Percentiles rank a stretch among this genome's conserved stretches.
phyloP scores from a whole-genome alignment of 352 stramenopile genomes.

The Phytophthora podocarpi region DNA sequence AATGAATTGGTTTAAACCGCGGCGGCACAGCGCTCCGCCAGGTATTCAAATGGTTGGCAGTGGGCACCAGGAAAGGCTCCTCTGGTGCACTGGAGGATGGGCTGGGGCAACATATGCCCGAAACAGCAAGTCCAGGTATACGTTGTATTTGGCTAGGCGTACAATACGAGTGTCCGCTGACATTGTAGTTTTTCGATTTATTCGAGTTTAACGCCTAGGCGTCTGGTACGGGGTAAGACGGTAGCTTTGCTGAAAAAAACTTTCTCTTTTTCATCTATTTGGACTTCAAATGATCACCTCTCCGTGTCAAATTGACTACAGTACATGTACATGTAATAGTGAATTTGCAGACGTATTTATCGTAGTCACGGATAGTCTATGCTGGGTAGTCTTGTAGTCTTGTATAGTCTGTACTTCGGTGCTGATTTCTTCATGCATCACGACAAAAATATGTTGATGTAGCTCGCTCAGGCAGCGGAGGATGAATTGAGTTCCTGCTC shows the following conservation, averaged over 20 bases:
- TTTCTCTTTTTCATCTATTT: too few relatives aligned
- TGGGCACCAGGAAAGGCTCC: too few relatives aligned
- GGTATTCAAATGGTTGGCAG: too few relatives aligned
- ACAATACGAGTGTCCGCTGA: neutral
- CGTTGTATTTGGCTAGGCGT: neutral
- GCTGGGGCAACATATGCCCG: neutral
- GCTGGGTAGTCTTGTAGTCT: slow-evolving; percentile 20
- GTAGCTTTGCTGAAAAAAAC: too few relatives aligned
- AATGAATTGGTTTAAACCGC: too few relatives aligned
- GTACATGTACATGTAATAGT: too few relatives aligned
- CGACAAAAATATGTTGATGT: slow-evolving; percentile 17
- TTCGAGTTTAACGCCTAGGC: neutral
- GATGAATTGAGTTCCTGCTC: slow-evolving; percentile 39
- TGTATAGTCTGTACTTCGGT: slow-evolving; percentile 20
- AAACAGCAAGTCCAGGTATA: neutral
- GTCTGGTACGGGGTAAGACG: neutral
- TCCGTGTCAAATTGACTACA: too few relatives aligned
- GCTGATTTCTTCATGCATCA: slow-evolving; percentile 8
- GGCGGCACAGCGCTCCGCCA: too few relatives aligned
- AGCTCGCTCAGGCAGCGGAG: slow-evolving; percentile 15
- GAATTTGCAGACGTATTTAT: slow-evolving; percentile 19
- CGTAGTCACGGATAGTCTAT: slow-evolving; percentile 21
- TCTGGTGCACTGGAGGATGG: too few relatives aligned
- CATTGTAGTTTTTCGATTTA: neutral
- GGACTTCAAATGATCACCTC: too few relatives aligned